A percentile compares a stretch with the other conserved stretches of the same genome.
These are phyloP conservation scores for Perkinsus olseni DNA, from an alignment of 169 alveolate genomes.

Conservation along the genomic window DNA sequence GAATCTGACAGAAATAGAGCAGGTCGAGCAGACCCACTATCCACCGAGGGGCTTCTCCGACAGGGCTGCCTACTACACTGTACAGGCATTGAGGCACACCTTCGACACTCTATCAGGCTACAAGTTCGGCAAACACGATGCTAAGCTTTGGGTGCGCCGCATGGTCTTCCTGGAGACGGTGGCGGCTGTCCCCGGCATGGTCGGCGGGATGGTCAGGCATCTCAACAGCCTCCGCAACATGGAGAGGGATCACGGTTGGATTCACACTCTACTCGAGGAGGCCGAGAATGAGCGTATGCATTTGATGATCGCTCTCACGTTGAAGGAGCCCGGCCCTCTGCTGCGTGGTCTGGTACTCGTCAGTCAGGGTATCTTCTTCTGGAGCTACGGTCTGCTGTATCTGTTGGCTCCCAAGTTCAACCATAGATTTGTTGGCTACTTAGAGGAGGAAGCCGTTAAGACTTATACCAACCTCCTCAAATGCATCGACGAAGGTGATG, in stretches of 20 bases:
- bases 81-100: constrained; percentile 31
- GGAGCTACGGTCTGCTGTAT: constrained; percentile 38
- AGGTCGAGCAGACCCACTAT: constrained; percentile 29
- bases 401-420: constrained; percentile 45
- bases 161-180: constrained; percentile 50
- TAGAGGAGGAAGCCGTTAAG: constrained; percentile 63
- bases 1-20: constrained; percentile 35
- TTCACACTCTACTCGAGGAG: constrained; percentile 50
- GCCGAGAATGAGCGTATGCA: constrained; percentile 66
- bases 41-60: constrained; percentile 42
- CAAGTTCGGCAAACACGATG: constrained; percentile 23
- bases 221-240: constrained; percentile 36
- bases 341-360: constrained; percentile 35
- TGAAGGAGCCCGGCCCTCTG: constrained; percentile 24
- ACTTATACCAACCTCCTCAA: constrained; percentile 49
- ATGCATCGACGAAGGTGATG: constrained; percentile 29
- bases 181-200: constrained; percentile 58
- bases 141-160: constrained; percentile 44
- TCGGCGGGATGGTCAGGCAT: constrained; percentile 50
- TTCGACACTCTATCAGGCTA: constrained; percentile 40
- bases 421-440: constrained; percentile 57
- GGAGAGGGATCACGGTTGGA: constrained; percentile 58
- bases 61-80: constrained; percentile 36
- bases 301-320: constrained; percentile 40
- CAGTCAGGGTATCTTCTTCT: constrained; percentile 45